Conservation (phyloP, 106 monocot species). For the Phalaenopsis aphrodite region DNA sequence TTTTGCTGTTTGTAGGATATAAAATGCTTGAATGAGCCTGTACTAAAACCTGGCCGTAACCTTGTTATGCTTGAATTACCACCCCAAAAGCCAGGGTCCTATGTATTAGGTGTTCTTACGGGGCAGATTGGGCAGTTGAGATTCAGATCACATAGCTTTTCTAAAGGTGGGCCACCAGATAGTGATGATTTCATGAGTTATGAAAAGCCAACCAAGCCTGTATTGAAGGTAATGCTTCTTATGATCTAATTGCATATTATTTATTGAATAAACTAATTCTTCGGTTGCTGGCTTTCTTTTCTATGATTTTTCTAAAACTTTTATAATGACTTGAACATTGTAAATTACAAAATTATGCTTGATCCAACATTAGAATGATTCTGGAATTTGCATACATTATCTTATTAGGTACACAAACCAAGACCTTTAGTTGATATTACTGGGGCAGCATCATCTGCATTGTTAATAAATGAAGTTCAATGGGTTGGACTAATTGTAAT, state of each 20-base stretch:
- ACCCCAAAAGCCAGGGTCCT: constrained; percentile 87
- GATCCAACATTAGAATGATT: no score
- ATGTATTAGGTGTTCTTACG: constrained; percentile 89
- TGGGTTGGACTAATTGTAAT: constrained; percentile 82
- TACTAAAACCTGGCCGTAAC: constrained; percentile 81
- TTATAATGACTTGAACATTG: no score
- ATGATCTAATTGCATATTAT: no score
- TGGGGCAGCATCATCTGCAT: constrained; percentile 69
- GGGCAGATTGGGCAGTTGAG: constrained; percentile 86
- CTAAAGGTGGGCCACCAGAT: constrained; percentile 78
- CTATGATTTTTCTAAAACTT: no score
- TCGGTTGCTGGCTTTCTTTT: no score
- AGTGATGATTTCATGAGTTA: constrained; percentile 98
- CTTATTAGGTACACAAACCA: constrained; percentile 54
- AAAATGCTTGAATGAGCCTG: constrained; percentile 42
- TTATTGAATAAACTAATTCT: no score
- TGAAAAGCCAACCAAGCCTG: constrained; percentile 91
- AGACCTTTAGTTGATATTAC: constrained; percentile 85
- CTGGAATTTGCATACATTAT: no score
- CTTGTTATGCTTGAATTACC: constrained; percentile 64
- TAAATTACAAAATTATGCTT: no score
- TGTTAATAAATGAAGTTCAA: constrained; percentile 94
- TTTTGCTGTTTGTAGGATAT: constrained; percentile 25
- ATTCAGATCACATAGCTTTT: constrained; percentile 93
- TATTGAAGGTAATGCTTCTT: constrained; percentile 31